Percentiles rank a stretch among this genome's conserved stretches.
phyloP scores from a whole-genome alignment of 2,329 filamentous ascomycete species.

The Aspergillus tanneri region DNA sequence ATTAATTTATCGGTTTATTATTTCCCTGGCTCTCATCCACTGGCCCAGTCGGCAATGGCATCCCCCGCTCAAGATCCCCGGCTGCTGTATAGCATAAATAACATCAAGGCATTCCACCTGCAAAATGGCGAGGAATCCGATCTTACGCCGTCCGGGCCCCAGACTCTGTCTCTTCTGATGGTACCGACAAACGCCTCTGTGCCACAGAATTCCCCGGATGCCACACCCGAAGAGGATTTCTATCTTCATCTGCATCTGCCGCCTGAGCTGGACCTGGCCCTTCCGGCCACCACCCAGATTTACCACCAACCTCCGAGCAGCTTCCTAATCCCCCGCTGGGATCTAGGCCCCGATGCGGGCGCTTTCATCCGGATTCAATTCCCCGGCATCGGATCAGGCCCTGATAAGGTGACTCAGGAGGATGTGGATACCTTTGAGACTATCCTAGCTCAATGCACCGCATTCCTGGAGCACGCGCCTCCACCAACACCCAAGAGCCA shows the following conservation, averaged over 20 bases:
- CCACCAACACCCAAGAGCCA: conserved; percentile 57
- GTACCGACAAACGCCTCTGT: conserved; percentile 82
- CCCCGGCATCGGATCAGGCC: conserved; percentile 66
- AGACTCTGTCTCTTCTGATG: conserved; percentile 92
- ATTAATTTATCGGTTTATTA: not conserved
- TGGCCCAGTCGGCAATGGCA: conserved; percentile 21
- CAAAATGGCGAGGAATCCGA: conserved; percentile 80
- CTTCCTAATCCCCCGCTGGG: conserved; percentile 95
- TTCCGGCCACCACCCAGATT: conserved; percentile 94
- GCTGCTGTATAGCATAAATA: conserved; percentile 58
- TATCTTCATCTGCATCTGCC: conserved; percentile 94
- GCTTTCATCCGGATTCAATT: conserved; percentile 95
- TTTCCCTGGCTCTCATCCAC: not conserved
- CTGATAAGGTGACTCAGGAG: conserved; percentile 70
- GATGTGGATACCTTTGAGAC: conserved; percentile 97
- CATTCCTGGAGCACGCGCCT: conserved; percentile 82
- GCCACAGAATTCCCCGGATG: conserved; percentile 51
- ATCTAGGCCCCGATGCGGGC: conserved; percentile 80
- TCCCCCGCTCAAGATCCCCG: conserved; percentile 36
- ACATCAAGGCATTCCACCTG: conserved; percentile 88
- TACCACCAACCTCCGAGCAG: conserved; percentile 91
- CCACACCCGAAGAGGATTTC: conserved; percentile 79
- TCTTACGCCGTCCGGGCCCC: conserved; percentile 80
- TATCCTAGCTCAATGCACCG: conserved; percentile 94
- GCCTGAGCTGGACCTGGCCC: conserved; percentile 86